Conservation (phyloP, 495 filamentous ascomycete species). For the Neurospora sp. region DNA sequence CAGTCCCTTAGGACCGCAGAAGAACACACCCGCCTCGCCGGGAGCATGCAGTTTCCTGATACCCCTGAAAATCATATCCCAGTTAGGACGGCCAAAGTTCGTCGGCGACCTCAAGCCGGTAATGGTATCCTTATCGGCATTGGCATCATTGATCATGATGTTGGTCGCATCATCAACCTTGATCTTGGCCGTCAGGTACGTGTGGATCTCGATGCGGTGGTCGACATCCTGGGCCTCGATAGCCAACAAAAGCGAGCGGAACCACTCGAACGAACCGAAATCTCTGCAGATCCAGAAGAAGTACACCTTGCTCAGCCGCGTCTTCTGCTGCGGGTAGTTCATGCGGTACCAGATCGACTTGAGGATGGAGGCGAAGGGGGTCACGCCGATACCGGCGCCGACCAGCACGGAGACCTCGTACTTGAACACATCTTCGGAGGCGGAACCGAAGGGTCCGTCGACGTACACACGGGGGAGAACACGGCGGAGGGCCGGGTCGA, state of each 20-base stretch:
- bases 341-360: conserved; percentile 85
- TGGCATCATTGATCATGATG: conserved; percentile 77
- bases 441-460: conserved; percentile 69
- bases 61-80: conserved; percentile 69
- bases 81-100: conserved; percentile 69
- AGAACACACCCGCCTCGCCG: conserved; percentile 70
- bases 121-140: conserved; percentile 67
- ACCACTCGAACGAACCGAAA: conserved; percentile 74
- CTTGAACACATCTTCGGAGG: conserved; percentile 69
- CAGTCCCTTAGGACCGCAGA: conserved; percentile 65
- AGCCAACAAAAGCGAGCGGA: conserved; percentile 63
- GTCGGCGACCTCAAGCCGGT: conserved; percentile 65
- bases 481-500: conserved; percentile 57
- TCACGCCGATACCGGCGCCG: conserved; percentile 65
- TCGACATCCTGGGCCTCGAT: conserved; percentile 78
- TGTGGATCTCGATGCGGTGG: conserved; percentile 68
- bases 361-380: conserved; percentile 65
- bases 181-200: conserved; percentile 66
- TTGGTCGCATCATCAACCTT: conserved; percentile 70
- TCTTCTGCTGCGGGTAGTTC: conserved; percentile 69
- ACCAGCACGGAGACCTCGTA: conserved; percentile 61
- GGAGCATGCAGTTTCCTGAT: conserved; percentile 62
- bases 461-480: conserved; percentile 66
- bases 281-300: conserved; percentile 81
- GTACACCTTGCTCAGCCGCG: conserved; percentile 65